These are phyloP conservation scores for Trichophaea hybrida DNA, from an alignment of 2,329 filamentous ascomycete species.

Conservation along the genomic window DNA sequence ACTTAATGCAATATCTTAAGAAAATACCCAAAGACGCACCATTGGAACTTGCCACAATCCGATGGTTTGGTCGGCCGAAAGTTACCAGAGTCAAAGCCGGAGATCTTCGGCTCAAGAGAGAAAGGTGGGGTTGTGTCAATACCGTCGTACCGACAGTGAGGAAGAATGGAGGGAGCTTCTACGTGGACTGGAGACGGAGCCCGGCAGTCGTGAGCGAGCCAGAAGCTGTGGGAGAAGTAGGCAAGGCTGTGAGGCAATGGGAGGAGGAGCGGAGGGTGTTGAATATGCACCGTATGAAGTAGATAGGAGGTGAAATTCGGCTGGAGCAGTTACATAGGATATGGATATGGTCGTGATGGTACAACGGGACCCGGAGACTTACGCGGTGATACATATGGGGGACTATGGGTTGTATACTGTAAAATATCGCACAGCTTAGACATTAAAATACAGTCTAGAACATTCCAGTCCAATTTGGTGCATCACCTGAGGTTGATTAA, in stretches of 20 bases:
- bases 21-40: constrained; percentile 18
- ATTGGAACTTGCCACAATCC: constrained; percentile 22
- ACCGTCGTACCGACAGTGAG: constrained; percentile 16
- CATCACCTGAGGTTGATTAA: no score
- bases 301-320: background rate
- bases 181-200: constrained; percentile 15
- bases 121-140: constrained; percentile 25
- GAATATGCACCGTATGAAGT: background rate
- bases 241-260: background rate
- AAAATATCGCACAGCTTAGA: background rate
- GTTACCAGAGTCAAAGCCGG: constrained; percentile 21
- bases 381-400: background rate
- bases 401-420: background rate
- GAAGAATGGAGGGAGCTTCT: constrained; percentile 11
- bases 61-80: constrained; percentile 22
- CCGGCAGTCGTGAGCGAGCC: background rate
- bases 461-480: background rate
- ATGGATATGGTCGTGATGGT: background rate
- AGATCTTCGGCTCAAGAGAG: constrained; percentile 20
- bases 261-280: background rate
- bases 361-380: background rate
- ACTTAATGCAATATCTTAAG: constrained; percentile 15
- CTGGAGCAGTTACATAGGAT: background rate
- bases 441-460: background rate
- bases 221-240: background rate